Evolutionary conservation across 2,329 filamentous ascomycete genomes (phyloP), one percentile per base, ranked within the genome.

Genomic region (Myriosclerotinia curreyana): DNA sequence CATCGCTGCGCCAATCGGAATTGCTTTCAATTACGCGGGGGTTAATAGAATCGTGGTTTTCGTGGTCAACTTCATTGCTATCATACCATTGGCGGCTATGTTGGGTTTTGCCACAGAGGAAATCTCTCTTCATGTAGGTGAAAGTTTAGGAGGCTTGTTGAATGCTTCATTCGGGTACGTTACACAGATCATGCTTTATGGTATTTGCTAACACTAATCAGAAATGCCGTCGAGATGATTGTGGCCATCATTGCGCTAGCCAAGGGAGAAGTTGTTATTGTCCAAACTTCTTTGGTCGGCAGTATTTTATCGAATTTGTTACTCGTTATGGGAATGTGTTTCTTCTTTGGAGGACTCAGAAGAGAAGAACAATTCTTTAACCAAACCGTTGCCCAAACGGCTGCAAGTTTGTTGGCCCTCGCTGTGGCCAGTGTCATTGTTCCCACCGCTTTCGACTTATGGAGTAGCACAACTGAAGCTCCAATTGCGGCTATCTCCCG

Each of bases 221-320:
- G 87, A 62, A 96, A 96, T 73, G 92, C 92, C 5, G 91, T 96
- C 66, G 92, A 96, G 74, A 79, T 96, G 71, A 96, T 96, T 66
- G 91, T 97, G 52, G 90, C 91, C 31, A 86, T 97, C 70, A 90
- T 96, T 70, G 93, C 93, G 0, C 78, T 97, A 54, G 78, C 83
- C 36, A 83, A 96, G 66, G 75, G 83, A 60, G 85, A 75, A 59
- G 67, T 96, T 31, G 79, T 89, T 42, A 96, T 98, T 66, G 92
- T 97, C 8, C 92, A 97, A 76, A 96, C 93, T 0, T 97, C 93
- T 0, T 81, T 98, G 36, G 91, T 97, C 67, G 93, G 93, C 64
- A 93, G 89, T 76, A 96, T 97, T 75, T 80, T 97, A 28, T 96
- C 92, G 50, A 97, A 97, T 74, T 77, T 98, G 65, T 83, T 96